These are phyloP conservation scores for Coprinopsis sp. DNA, from an alignment of 768 basidiomycete genomes.

Conservation along the genomic window DNA sequence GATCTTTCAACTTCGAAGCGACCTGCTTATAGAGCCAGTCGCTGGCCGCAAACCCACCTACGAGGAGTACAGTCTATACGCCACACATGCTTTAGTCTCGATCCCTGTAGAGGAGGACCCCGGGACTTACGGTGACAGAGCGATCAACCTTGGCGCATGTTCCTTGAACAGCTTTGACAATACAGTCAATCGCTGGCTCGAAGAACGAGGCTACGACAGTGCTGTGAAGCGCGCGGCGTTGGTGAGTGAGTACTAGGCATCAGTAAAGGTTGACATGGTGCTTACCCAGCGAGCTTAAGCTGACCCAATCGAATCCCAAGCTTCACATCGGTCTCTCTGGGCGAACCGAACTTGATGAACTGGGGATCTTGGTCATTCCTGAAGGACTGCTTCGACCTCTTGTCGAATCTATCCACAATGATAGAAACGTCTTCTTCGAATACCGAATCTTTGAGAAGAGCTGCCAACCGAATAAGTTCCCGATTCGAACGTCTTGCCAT, in stretches of 20 bases:
- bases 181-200: conserved; percentile 22
- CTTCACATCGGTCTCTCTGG: conserved; percentile 30
- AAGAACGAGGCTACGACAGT: conserved; percentile 22
- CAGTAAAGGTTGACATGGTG: not conserved
- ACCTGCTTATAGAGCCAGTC: conserved; percentile 47
- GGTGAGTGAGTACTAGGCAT: too few relatives aligned
- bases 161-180: conserved; percentile 17
- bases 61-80: conserved; percentile 38
- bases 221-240: conserved; percentile 7
- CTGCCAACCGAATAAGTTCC: conserved; percentile 16
- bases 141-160: conserved; percentile 14
- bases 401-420: conserved; percentile 38
- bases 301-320: conserved; percentile 38
- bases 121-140: conserved; percentile 19
- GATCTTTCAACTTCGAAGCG: conserved; percentile 30
- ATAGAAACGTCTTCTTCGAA: conserved; percentile 32
- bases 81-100: not conserved
- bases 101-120: not conserved
- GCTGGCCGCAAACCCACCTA: conserved; percentile 57
- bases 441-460: conserved; percentile 30
- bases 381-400: conserved; percentile 39
- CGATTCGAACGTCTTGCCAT: too few relatives aligned
- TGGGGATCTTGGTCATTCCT: conserved; percentile 28
- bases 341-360: conserved; percentile 39
- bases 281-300: conserved; percentile 34